Evolutionary conservation across 192 early-diverging fungal species (phyloP), one percentile per base, ranked within the genome.

Genomic region (Rhizophlyctis rosea): DNA sequence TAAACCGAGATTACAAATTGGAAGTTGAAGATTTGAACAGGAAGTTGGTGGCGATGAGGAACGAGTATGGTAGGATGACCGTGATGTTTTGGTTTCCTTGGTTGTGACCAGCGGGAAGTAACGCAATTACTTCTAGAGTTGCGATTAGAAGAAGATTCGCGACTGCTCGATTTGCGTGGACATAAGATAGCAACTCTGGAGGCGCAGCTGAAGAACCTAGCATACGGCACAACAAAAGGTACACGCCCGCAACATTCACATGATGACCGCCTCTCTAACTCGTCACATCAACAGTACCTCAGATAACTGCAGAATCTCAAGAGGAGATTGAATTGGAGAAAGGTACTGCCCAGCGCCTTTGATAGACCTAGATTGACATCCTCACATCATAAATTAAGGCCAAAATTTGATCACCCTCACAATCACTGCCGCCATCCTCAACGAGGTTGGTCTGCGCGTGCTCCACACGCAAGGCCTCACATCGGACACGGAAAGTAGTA

Each of bases 171-270:
- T 34, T 44, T 80, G 13, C 57, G 81, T 29, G 56, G 57, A 13
- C 75, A 81, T 60, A 84, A 76, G 59, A 81, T 85, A 24, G 66
- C 81, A 0, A 35, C 27, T 31, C 61, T 85, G 16, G 83, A 85
- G 61, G 66, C 61, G 13, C 81, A 84, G 59, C 58, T 84, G 31
- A 76, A 75, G 54, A 70, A 62, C 54, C 64, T 83, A 30, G 73
- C 67, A 4, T 70, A 72, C 54, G 75, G 67, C 28, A 74, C 69
- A 24, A 49, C 64, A 16, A 72, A 78, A 68, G 61, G 69, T 76
- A n/a, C 28, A 18, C 56, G 18, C 30, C 11, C 9, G 1, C 0
- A 54, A 1, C 0, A 16, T 0, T 54, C 29, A 13, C 24, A 25
- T 1, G 0, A 21, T 54, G 2, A 27, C n/a, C n/a, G n/a, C n/a